phyloP scores from a whole-genome alignment of 2,329 filamentous ascomycete species.

The Colletotrichum eremochloae region DNA sequence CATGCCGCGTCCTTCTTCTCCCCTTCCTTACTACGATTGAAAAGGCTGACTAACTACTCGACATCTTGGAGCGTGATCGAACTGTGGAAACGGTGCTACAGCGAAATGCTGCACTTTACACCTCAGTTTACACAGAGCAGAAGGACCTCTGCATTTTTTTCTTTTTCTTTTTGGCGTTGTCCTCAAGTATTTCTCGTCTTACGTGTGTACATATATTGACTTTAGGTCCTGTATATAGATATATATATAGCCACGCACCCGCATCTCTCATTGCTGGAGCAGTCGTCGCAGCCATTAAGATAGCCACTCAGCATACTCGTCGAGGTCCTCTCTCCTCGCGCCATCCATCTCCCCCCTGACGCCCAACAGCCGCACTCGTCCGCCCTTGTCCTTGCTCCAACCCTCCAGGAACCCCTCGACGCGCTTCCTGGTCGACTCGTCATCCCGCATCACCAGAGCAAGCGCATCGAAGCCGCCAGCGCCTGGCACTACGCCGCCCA shows the following conservation, averaged over 20 bases:
- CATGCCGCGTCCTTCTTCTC: background rate
- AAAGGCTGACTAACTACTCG: background rate
- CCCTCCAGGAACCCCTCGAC: slow-evolving; percentile 73
- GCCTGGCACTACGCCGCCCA: slow-evolving; percentile 92
- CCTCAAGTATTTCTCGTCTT: background rate
- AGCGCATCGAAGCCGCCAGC: slow-evolving; percentile 95
- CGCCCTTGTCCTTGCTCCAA: slow-evolving; percentile 73
- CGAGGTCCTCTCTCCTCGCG: slow-evolving; percentile 60
- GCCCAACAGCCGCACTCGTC: slow-evolving; percentile 75
- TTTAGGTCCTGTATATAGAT: background rate
- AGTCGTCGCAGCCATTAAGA: slow-evolving; percentile 24
- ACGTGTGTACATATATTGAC: background rate
- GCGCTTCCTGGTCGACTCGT: slow-evolving; percentile 70
- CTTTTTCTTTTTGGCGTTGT: too few relatives aligned
- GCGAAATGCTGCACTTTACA: background rate
- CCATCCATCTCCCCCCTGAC: slow-evolving; percentile 83
- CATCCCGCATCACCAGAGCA: slow-evolving; percentile 82
- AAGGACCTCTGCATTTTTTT: background rate
- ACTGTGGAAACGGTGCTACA: background rate
- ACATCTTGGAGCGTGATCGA: background rate
- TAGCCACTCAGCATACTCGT: slow-evolving; percentile 61
- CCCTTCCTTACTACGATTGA: background rate
- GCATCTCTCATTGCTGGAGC: background rate
- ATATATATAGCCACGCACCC: background rate
- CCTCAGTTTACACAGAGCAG: too few relatives aligned